phyloP scores from a whole-genome alignment of 164 flowering plant species.

The Buxus sempervirens region DNA sequence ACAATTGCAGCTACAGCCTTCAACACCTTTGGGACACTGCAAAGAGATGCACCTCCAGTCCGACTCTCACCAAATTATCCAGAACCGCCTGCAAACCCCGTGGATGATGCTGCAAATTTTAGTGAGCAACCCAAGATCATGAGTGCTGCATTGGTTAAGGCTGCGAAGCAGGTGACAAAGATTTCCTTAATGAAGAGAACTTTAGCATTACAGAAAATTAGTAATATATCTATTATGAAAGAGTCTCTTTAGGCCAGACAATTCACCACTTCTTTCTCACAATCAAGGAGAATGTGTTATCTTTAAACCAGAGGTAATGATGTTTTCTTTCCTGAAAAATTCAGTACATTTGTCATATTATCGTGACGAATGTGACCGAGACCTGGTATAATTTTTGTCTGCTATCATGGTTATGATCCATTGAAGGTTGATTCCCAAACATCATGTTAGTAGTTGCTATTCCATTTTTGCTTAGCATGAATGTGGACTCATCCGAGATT shows the following conservation, averaged over 20 bases:
- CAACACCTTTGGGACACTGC: constrained; percentile 74
- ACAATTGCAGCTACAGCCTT: constrained; percentile 62
- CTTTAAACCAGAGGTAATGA: neutral
- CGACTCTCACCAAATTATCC: constrained; percentile 79
- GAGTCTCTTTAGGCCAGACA: neutral
- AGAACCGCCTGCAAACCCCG: constrained; percentile 54
- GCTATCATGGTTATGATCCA: neutral
- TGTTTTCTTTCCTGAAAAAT: neutral
- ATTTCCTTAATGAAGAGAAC: neutral
- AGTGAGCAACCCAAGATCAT: constrained; percentile 72
- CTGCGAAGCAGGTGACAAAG: constrained; percentile 78
- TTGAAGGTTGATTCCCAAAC: neutral
- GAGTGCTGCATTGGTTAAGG: constrained; percentile 76
- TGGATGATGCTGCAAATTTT: constrained; percentile 38
- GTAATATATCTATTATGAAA: neutral
- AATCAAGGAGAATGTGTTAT: neutral
- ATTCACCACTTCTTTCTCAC: too few species aligned
- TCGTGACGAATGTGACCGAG: neutral
- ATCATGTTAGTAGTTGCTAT: too few species aligned
- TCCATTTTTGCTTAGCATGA: too few species aligned
- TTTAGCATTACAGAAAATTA: too few species aligned
- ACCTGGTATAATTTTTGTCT: neutral
- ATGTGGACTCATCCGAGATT: too few species aligned
- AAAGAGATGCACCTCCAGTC: constrained; percentile 88
- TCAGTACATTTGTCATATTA: too few species aligned